Base-by-base conservation (phyloP, 2,329 filamentous ascomycete genomes). In the Endocalyx cinctus region DNA sequence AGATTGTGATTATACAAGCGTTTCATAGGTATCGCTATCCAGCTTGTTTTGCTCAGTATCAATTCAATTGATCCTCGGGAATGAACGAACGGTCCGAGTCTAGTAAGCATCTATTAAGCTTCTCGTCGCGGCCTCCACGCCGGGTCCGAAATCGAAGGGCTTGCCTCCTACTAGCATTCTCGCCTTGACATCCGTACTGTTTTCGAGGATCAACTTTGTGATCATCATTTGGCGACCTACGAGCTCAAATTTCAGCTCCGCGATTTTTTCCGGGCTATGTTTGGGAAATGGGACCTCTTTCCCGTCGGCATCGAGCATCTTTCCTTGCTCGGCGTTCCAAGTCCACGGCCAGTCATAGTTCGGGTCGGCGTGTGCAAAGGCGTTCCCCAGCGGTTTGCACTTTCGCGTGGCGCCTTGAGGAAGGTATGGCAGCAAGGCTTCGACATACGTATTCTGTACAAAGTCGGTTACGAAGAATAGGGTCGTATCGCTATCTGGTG, bases 141-240 rank as follows among this genome's bases (percentile, higher is more conserved):
- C n/a, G n/a, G n/a, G n/a, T n/a, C 53, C 53, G 28, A 56, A 57
- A 27, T 55, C 48, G 10, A 55, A 47, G 6, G 29, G 12, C 17
- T 36, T 18, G 6, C 50, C 51, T n/a, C 52, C 51, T 4, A 47
- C 15, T 35, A 56, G 10, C 26, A 46, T 10, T 13, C 31, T 28
- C 5, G 49, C 47, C 40, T 50, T 50, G 18, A 27, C 12, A 18
- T 55, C 51, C n/a, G 43, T 51, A 7, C 13, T 31, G 17, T 55
- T 55, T 29, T 55, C 53, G 5, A 52, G 35, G 20, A 56, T 38
- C 17, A 51, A 20, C 44, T 52, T 55, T 32, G 41, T 41, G n/a
- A 41, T 34, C 38, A 56, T 45, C 29, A 56, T 45, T 17, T 39
- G 44, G 20, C 52, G 32, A 10, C 19, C 33, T 8, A 37, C 5